Evolutionary conservation across 257 asterid genomes (phyloP).

Genomic region (Solanum lycopersicoides): DNA sequence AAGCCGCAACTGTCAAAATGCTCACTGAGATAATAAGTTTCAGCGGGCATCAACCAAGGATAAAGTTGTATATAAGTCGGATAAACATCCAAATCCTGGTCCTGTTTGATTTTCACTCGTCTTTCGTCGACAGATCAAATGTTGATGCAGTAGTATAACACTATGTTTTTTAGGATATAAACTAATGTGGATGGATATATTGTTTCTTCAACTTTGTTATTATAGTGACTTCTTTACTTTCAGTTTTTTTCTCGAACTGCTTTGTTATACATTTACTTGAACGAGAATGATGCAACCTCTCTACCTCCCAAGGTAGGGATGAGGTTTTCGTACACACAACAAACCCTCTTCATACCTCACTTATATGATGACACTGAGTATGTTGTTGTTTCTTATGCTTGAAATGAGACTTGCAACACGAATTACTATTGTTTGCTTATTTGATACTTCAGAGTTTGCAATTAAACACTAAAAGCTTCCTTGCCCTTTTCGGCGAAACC

Average conservation of each 20-base stretch:
- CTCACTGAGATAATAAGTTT: background rate
- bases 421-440: background rate
- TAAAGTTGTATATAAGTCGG: background rate
- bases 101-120: background rate
- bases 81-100: background rate
- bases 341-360: background rate
- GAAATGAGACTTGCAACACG: background rate
- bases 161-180: background rate
- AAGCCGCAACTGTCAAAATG: background rate
- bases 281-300: background rate
- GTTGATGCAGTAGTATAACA: background rate
- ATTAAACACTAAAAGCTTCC: background rate
- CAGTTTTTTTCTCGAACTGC: too few relatives aligned
- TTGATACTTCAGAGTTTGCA: background rate
- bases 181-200: too few relatives aligned
- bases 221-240: background rate
- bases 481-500: background rate
- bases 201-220: background rate
- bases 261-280: background rate
- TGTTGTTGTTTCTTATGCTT: background rate
- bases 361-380: background rate
- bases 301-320: background rate
- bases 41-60: background rate
- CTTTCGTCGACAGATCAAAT: background rate
- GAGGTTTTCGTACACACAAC: background rate